These are phyloP conservation scores for Saprolegnia diclina DNA, from an alignment of 352 stramenopile genomes.

Conservation along the genomic window DNA sequence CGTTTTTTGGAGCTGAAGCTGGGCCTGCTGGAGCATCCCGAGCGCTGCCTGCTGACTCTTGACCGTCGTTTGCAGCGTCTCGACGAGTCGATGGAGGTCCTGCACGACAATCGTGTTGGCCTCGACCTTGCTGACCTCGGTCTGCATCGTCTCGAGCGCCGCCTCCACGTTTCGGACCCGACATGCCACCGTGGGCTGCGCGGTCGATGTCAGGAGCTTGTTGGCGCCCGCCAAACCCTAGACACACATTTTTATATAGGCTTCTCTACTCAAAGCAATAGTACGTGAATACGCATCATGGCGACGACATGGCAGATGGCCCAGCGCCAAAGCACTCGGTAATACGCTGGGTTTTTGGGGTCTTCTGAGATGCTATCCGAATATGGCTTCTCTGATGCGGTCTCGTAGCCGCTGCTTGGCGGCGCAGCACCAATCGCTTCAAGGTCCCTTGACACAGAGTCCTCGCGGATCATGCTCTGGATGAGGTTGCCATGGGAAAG, in stretches of 20 bases:
- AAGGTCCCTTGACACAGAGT: no score
- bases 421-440: no score
- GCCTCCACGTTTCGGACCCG: slow-evolving; percentile 5
- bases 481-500: no score
- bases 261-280: background rate
- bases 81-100: background rate
- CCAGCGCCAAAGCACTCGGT: slow-evolving; percentile 16
- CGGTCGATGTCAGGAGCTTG: background rate
- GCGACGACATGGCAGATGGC: background rate
- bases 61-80: no score
- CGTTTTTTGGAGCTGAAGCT: no score
- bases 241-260: background rate
- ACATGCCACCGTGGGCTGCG: slow-evolving; percentile 1
- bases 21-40: no score
- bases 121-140: background rate
- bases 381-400: no score
- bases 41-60: no score
- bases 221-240: background rate
- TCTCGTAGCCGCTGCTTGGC: no score
- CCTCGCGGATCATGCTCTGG: no score
- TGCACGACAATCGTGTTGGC: background rate
- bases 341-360: background rate
- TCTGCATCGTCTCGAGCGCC: background rate
- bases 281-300: slow-evolving; percentile 10
- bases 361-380: no score